These are phyloP conservation scores for Prunus yedoensis DNA, from an alignment of 331 rosid species.

Conservation along the genomic window DNA sequence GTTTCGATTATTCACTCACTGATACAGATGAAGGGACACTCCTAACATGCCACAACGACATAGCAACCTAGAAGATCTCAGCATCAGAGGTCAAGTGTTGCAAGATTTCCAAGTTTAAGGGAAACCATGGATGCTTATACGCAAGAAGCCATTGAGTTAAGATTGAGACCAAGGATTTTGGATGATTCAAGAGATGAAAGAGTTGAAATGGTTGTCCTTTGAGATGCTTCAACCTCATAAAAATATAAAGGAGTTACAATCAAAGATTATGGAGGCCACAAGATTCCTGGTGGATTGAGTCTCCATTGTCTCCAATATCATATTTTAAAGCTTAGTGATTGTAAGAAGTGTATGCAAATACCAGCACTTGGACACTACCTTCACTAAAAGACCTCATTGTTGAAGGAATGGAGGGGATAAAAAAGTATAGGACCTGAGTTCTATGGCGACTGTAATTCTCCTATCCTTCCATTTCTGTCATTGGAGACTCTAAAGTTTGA, in stretches of 20 bases:
- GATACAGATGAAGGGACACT: constrained; percentile 1
- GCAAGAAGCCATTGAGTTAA: neutral
- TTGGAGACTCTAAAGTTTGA: constrained; percentile 29
- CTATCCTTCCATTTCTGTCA: constrained; percentile 26
- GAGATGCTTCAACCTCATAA: constrained; percentile 37
- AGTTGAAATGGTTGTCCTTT: constrained; percentile 25
- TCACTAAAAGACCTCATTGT: constrained; percentile 31
- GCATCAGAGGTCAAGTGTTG: neutral
- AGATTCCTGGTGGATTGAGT: constrained; percentile 32
- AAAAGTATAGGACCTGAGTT: constrained; percentile 26
- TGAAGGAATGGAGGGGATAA: constrained; percentile 32
- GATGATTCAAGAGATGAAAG: constrained; percentile 23
- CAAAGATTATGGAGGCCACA: constrained; percentile 30
- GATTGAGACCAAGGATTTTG: neutral
- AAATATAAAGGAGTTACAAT: constrained; percentile 16
- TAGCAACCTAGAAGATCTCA: constrained; percentile 11
- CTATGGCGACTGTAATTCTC: constrained; percentile 18
- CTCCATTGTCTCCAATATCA: constrained; percentile 24
- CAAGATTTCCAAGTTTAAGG: constrained; percentile 23
- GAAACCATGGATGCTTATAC: constrained; percentile 23
- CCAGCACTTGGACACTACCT: constrained; percentile 35
- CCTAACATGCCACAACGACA: neutral
- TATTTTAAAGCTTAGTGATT: constrained; percentile 11
- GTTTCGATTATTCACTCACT: neutral
- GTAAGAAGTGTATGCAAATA: constrained; percentile 22